Percentiles rank a stretch among this genome's conserved stretches.
phyloP scores from a whole-genome alignment of 78 protist genomes.

The Mastigamoeba balamuthi region DNA sequence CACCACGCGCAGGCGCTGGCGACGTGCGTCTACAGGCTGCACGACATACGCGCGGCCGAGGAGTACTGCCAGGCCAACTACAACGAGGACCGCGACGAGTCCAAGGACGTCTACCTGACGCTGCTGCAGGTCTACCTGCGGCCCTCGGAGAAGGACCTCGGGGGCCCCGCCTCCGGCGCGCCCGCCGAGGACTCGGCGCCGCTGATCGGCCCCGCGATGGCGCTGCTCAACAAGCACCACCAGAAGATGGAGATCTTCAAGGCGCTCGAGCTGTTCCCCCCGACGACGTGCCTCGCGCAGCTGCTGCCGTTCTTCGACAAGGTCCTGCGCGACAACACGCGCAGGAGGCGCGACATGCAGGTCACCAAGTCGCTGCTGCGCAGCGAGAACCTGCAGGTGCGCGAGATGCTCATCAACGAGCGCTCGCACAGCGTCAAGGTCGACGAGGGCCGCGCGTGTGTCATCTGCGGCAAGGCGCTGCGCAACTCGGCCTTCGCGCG shows the following conservation, averaged over 20 bases:
- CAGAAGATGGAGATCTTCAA: constrained; percentile 27
- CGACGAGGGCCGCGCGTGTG: background rate
- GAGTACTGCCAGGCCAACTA: constrained; percentile 48
- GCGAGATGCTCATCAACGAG: background rate
- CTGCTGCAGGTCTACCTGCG: constrained; percentile 51
- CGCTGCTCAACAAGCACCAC: constrained; percentile 38
- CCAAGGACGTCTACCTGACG: constrained; percentile 40
- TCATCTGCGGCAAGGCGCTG: background rate
- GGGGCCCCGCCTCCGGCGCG: background rate
- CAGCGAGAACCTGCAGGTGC: constrained; percentile 20
- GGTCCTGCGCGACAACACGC: constrained; percentile 37
- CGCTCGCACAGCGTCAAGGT: background rate
- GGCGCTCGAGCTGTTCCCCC: constrained; percentile 26
- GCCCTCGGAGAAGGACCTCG: constrained; percentile 1
- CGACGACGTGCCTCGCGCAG: constrained; percentile 12
- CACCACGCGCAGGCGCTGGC: constrained; percentile 48
- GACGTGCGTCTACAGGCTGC: constrained; percentile 40
- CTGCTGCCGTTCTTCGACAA: constrained; percentile 50
- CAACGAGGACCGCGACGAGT: constrained; percentile 25
- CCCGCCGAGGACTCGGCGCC: constrained; percentile 13
- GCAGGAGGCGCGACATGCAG: constrained; percentile 30
- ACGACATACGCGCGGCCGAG: constrained; percentile 35
- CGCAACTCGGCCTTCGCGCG: background rate
- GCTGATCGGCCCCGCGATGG: constrained; percentile 38
- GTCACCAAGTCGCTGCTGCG: constrained; percentile 20